A percentile compares a stretch with the other conserved stretches of the same genome.
These are phyloP conservation scores for Plasmopara muralis DNA, from an alignment of 352 stramenopile genomes.

Conservation along the genomic window DNA sequence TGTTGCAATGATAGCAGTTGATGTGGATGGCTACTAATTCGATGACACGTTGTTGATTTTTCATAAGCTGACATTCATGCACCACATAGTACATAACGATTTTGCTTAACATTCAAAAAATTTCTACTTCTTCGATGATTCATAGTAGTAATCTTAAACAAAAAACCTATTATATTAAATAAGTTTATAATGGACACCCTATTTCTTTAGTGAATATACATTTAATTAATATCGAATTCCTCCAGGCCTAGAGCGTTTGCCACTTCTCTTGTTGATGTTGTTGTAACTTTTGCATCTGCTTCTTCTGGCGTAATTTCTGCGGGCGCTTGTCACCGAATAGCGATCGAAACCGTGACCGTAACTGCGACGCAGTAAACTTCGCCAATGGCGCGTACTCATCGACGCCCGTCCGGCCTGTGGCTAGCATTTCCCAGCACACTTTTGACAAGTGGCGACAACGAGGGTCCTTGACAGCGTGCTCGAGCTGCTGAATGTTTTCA, in stretches of 20 bases:
- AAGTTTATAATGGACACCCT: too few species aligned
- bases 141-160: too few species aligned
- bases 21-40: too few species aligned
- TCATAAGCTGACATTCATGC: too few species aligned
- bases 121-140: too few species aligned
- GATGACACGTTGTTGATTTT: too few species aligned
- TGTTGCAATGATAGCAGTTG: too few species aligned
- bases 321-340: slow-evolving; percentile 73
- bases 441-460: slow-evolving; percentile 68
- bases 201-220: too few species aligned
- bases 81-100: too few species aligned
- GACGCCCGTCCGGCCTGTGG: slow-evolving; percentile 59
- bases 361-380: slow-evolving; percentile 71
- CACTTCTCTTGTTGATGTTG: slow-evolving; percentile 32
- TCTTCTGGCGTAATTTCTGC: slow-evolving; percentile 60
- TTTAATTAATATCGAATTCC: too few species aligned
- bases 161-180: too few species aligned
- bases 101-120: too few species aligned
- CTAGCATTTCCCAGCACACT: slow-evolving; percentile 75
- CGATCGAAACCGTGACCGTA: slow-evolving; percentile 70
- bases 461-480: slow-evolving; percentile 62
- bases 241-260: neutral
- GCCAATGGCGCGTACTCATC: slow-evolving; percentile 59
- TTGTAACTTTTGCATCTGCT: slow-evolving; percentile 54
- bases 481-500: slow-evolving; percentile 62